Evolutionary conservation across 1,139 yeast genomes (phyloP).

Genomic region (Lodderomyces beijingensis): DNA sequence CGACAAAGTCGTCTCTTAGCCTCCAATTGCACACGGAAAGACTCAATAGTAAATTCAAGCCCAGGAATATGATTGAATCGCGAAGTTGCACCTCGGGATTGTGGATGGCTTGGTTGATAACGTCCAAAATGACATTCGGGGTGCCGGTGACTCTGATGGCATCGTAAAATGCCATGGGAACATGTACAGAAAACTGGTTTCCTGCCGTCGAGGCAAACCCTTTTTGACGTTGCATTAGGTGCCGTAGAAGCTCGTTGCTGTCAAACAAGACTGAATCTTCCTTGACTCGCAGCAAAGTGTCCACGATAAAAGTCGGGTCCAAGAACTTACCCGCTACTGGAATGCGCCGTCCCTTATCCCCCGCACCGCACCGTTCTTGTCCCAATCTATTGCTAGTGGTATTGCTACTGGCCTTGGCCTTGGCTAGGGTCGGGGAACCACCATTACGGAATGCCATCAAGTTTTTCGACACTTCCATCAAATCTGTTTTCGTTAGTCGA

Average conservation of each 20-base stretch:
- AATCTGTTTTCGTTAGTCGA: conserved; percentile 25
- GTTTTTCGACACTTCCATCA: conserved; percentile 11
- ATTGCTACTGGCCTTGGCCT: neutral
- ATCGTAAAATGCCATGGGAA: too few species aligned
- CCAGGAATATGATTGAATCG: conserved; percentile 20
- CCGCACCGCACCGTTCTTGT: too few species aligned
- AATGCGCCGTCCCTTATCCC: neutral
- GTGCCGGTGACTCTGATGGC: neutral
- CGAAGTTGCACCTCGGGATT: conserved; percentile 10
- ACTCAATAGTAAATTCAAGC: conserved; percentile 24
- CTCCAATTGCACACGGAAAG: conserved; percentile 35
- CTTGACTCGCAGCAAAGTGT: conserved; percentile 19
- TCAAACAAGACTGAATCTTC: conserved; percentile 31
- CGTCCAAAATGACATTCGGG: neutral
- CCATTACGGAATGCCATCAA: neutral
- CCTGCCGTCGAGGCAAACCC: too few species aligned
- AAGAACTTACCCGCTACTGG: neutral
- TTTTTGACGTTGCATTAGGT: conserved; percentile 10
- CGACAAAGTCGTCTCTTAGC: conserved; percentile 39
- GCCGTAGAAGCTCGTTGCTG: conserved; percentile 19
- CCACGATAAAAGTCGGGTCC: conserved; percentile 16
- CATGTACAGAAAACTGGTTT: too few species aligned
- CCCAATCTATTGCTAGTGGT: neutral
- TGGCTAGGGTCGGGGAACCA: too few species aligned
- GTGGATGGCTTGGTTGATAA: conserved; percentile 3